Conservation (phyloP, 108 stramenopile species). For the Chaetoceros muelleri region DNA sequence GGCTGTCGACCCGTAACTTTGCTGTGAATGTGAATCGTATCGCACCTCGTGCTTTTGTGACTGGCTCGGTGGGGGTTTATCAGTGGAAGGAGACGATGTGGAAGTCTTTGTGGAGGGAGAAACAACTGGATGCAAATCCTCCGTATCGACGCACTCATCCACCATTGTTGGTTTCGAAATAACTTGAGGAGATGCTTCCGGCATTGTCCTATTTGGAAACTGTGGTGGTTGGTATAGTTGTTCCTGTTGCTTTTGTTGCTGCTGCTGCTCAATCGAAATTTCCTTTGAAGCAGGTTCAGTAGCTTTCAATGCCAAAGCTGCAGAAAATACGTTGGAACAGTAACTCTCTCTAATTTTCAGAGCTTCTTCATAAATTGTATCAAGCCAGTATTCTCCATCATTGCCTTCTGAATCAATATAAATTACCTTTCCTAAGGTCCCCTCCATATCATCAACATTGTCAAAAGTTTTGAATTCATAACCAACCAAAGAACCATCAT, state of each 20-base stretch:
- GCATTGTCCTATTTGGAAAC: not conserved
- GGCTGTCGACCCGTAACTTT: not conserved
- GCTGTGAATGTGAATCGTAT: too few species aligned
- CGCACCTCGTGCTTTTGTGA: not conserved
- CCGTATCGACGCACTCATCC: slow-evolving; percentile 15
- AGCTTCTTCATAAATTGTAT: slow-evolving; percentile 67
- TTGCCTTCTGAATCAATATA: slow-evolving; percentile 69
- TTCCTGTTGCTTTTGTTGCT: not conserved
- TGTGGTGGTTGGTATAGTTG: slow-evolving; percentile 3
- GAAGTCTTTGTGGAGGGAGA: too few species aligned
- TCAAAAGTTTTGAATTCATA: slow-evolving; percentile 36
- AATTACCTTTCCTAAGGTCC: slow-evolving; percentile 45
- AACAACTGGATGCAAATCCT: too few species aligned
- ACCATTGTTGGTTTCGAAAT: slow-evolving; percentile 3
- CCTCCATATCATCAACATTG: slow-evolving; percentile 45
- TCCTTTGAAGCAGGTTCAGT: slow-evolving; percentile 6
- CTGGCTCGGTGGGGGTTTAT: not conserved
- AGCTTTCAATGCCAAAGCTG: slow-evolving; percentile 41
- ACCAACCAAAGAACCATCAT: slow-evolving; percentile 4
- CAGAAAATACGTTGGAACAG: slow-evolving; percentile 39
- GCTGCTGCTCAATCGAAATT: slow-evolving; percentile 2
- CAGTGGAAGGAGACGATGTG: too few species aligned
- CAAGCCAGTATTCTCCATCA: slow-evolving; percentile 66
- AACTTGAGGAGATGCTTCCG: not conserved
- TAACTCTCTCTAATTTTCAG: slow-evolving; percentile 51